Percentiles rank a stretch among this genome's conserved stretches.
Conservation (phyloP, 352 stramenopile species). For the Pythium pyrilobum region DNA sequence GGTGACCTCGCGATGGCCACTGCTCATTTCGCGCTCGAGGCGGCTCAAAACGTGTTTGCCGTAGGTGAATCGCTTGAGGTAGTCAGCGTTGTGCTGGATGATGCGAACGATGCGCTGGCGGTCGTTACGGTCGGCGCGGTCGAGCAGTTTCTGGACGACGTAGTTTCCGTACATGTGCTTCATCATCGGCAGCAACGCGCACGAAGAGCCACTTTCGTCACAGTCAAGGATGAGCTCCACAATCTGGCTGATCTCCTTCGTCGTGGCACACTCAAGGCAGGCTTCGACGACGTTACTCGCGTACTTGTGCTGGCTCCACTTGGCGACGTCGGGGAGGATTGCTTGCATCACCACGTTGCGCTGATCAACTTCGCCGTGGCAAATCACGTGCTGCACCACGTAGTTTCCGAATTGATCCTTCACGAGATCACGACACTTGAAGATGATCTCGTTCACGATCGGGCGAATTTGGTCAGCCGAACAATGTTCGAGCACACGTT, state of each 20-base stretch:
- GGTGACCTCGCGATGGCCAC: background rate
- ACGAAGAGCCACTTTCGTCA: slow-evolving; percentile 65
- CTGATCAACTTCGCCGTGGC: slow-evolving; percentile 88
- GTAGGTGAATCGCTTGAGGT: slow-evolving; percentile 91
- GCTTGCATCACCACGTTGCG: slow-evolving; percentile 76
- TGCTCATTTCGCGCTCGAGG: slow-evolving; percentile 42
- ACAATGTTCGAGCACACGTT: slow-evolving; percentile 97
- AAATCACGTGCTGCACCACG: slow-evolving; percentile 98
- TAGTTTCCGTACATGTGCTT: slow-evolving; percentile 97
- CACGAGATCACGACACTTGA: slow-evolving; percentile 79
- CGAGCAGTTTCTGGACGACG: slow-evolving; percentile 95
- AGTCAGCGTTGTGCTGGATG: slow-evolving; percentile 86
- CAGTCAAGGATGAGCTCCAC: slow-evolving; percentile 75
- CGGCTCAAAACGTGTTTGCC: slow-evolving; percentile 91
- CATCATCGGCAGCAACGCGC: slow-evolving; percentile 91
- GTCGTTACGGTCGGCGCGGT: slow-evolving; percentile 84
- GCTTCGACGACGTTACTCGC: slow-evolving; percentile 96
- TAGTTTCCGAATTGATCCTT: slow-evolving; percentile 99
- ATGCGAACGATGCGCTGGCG: slow-evolving; percentile 87
- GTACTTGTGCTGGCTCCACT: slow-evolving; percentile 95
- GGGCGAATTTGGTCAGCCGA: slow-evolving; percentile 85
- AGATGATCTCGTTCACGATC: slow-evolving; percentile 94
- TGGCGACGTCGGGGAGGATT: slow-evolving; percentile 83
- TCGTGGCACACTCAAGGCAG: slow-evolving; percentile 86
- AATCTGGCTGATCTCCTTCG: slow-evolving; percentile 74